Conservation (phyloP, 805 yeast genomes). For the Wickerhamiella azymoides region DNA sequence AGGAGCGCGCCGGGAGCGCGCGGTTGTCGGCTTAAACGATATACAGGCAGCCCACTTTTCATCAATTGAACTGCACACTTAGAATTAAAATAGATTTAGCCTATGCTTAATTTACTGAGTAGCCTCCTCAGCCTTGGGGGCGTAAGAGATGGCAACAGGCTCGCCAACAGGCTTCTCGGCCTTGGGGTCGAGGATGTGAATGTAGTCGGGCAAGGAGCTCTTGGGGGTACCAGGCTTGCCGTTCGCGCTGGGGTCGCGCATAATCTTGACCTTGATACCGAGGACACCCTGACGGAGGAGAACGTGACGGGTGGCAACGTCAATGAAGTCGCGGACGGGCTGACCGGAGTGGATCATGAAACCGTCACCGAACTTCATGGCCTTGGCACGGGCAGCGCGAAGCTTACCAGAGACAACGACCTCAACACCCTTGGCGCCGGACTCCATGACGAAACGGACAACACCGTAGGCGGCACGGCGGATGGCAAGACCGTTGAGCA, state of each 20-base stretch:
- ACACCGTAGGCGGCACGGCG: constrained; percentile 99
- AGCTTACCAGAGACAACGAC: constrained; percentile 99
- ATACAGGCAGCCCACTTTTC: neutral
- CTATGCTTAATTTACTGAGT: constrained; percentile 7
- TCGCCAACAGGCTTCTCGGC: constrained; percentile 49
- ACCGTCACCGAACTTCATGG: constrained; percentile 99
- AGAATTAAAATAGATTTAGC: neutral
- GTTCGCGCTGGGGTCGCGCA: constrained; percentile 79
- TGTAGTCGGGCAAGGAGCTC: constrained; percentile 82
- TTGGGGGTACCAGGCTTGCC: constrained; percentile 28
- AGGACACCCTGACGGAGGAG: constrained; percentile 99
- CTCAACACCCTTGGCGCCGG: constrained; percentile 99
- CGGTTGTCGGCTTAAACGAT: no score
- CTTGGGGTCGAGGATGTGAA: constrained; percentile 85
- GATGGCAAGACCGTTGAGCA: constrained; percentile 96
- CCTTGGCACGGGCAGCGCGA: constrained; percentile 99
- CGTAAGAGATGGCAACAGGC: constrained; percentile 72
- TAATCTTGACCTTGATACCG: constrained; percentile 98
- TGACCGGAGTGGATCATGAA: constrained; percentile 99
- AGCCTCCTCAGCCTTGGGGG: constrained; percentile 12
- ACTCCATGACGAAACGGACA: constrained; percentile 98
- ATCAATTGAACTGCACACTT: neutral
- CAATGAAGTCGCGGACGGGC: constrained; percentile 98
- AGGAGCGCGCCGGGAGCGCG: no score
- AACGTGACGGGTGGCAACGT: constrained; percentile 98